Evolutionary conservation across 2,329 filamentous ascomycete species (phyloP).

Genomic region (Diaporthe citrichinensis): DNA sequence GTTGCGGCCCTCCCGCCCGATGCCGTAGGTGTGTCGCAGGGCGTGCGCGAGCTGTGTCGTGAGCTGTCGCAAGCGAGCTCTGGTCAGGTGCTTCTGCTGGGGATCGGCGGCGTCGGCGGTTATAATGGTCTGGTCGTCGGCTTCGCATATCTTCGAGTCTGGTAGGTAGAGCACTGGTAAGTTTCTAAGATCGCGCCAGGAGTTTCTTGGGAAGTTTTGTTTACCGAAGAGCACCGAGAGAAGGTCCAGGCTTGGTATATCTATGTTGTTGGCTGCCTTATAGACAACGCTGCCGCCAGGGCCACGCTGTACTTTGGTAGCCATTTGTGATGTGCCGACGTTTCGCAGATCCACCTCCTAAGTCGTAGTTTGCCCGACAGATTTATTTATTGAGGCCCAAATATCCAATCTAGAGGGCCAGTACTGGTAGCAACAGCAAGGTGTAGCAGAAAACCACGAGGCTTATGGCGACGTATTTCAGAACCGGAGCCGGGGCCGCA

Average conservation of each 20-base stretch:
- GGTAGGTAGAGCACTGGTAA: constrained; percentile 40
- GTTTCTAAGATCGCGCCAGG: constrained; percentile 6
- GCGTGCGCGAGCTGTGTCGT: constrained; percentile 68
- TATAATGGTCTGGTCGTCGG: constrained; percentile 64
- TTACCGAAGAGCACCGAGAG: constrained; percentile 61
- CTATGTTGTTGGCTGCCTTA: constrained; percentile 48
- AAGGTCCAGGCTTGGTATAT: constrained; percentile 58
- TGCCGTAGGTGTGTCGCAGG: constrained; percentile 65
- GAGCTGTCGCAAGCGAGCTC: constrained; percentile 61
- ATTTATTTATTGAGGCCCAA: neutral
- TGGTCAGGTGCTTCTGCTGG: constrained; percentile 64
- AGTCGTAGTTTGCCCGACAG: neutral
- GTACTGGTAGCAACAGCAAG: constrained; percentile 9
- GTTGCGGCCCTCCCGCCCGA: constrained; percentile 63
- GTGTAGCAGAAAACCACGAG: neutral
- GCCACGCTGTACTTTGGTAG: constrained; percentile 48
- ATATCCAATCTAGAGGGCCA: neutral
- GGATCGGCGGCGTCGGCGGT: constrained; percentile 72
- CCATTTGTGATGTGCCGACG: constrained; percentile 45
- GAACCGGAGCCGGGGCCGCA: neutral
- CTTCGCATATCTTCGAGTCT: constrained; percentile 52
- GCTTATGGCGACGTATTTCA: constrained; percentile 27
- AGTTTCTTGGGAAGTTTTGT: constrained; percentile 10
- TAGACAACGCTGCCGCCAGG: constrained; percentile 55
- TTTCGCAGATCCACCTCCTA: neutral